A percentile compares a stretch with the other conserved stretches of the same genome.
Evolutionary conservation across 352 stramenopile species (phyloP).

Genomic region (Pythium monospermum): DNA sequence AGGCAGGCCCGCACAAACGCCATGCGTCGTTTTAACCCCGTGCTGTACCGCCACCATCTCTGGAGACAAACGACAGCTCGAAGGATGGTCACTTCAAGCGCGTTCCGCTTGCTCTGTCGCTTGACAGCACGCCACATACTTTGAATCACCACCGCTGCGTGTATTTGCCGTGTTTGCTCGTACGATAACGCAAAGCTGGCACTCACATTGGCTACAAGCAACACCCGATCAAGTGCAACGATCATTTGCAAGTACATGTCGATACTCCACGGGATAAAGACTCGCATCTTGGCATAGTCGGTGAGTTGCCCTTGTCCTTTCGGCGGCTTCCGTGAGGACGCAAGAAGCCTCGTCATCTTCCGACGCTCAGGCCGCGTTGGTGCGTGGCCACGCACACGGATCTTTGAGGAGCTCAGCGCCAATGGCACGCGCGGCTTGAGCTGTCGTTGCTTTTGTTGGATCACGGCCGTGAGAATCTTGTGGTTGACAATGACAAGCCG

Average conservation of each 20-base stretch:
- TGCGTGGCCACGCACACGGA: conserved; percentile 45
- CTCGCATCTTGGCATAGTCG: conserved; percentile 47
- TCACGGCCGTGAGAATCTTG: conserved; percentile 47
- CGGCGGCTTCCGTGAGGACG: not conserved
- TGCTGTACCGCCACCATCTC: conserved; percentile 60
- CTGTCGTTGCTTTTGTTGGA: conserved; percentile 36
- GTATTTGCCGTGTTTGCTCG: conserved; percentile 36
- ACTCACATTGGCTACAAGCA: conserved; percentile 11
- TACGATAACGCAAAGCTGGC: conserved; percentile 52
- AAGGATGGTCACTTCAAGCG: conserved; percentile 43
- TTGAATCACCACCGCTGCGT: conserved; percentile 50
- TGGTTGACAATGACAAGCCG: conserved; percentile 57
- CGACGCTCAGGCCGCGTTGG: conserved; percentile 35
- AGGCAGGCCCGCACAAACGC: conserved; percentile 46
- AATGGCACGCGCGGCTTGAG: conserved; percentile 11
- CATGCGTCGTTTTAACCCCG: conserved; percentile 39
- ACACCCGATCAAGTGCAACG: conserved; percentile 31
- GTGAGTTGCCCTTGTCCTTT: not conserved
- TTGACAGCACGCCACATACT: conserved; percentile 41
- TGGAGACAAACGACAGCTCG: conserved; percentile 59
- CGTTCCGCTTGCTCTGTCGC: conserved; percentile 34
- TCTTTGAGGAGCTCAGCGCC: conserved; percentile 27
- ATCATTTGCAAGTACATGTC: conserved; percentile 75
- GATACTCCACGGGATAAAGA: conserved; percentile 71
- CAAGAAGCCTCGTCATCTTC: conserved; percentile 21